Evolutionary conservation across 2,329 filamentous ascomycete genomes (phyloP).

Genomic region (Aspergillus fischeri): DNA sequence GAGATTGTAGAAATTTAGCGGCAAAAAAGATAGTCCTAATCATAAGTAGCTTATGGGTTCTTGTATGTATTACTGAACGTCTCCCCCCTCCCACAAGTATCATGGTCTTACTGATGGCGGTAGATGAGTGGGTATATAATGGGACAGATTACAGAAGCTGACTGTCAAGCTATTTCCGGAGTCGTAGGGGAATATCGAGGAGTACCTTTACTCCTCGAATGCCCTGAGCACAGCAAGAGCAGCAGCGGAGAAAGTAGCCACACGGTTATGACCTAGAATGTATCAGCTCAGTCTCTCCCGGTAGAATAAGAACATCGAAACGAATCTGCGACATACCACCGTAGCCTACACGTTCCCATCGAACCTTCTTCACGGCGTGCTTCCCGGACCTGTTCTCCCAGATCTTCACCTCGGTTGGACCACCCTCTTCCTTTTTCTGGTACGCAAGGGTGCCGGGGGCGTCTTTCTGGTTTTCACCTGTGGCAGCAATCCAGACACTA

Average conservation of each 20-base stretch:
- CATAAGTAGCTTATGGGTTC: background rate
- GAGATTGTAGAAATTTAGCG: too few species aligned
- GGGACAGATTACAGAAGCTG: background rate
- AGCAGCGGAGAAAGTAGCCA: conserved; percentile 37
- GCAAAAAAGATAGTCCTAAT: too few species aligned
- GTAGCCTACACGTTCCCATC: conserved; percentile 43
- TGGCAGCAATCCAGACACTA: conserved; percentile 37
- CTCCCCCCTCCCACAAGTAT: background rate
- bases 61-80: background rate
- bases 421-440: conserved; percentile 25
- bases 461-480: conserved; percentile 22
- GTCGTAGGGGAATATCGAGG: background rate
- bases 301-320: background rate
- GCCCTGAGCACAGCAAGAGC: conserved; percentile 35
- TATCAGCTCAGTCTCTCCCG: background rate
- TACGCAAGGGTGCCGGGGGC: conserved; percentile 27
- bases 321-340: conserved; percentile 32
- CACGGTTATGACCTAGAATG: conserved; percentile 36
- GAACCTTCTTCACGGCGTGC: conserved; percentile 32
- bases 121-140: background rate
- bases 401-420: conserved; percentile 31
- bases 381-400: conserved; percentile 31
- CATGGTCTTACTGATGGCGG: background rate
- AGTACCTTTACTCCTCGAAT: conserved; percentile 27
- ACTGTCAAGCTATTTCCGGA: background rate